phyloP scores from a whole-genome alignment of 176 grass and related monocot species.

The Carex parvula region DNA sequence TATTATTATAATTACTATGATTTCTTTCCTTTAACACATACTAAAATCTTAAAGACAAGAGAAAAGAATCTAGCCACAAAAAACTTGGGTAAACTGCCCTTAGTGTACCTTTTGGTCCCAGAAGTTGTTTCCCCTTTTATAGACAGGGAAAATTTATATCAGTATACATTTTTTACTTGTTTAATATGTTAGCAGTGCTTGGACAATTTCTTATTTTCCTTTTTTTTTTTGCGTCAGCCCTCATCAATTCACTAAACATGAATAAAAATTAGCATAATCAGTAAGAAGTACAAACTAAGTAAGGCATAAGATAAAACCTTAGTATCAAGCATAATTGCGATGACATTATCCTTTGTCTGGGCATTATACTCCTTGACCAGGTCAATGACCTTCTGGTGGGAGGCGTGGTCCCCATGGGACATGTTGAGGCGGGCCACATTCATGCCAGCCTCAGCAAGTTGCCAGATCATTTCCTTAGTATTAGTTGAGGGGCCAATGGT shows the following conservation, averaged over 20 bases:
- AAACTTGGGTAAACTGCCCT: neutral
- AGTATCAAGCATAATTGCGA: slow-evolving; percentile 95
- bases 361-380: slow-evolving; percentile 96
- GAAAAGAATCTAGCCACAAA: neutral
- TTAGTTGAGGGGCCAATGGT: slow-evolving; percentile 97
- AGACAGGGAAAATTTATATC: neutral
- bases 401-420: slow-evolving; percentile 88
- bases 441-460: slow-evolving; percentile 82
- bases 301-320: slow-evolving; percentile 50
- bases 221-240: neutral
- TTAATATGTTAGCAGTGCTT: neutral
- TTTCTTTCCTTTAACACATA: too few relatives aligned
- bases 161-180: neutral
- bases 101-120: neutral
- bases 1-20: too few relatives aligned
- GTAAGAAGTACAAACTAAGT: slow-evolving; percentile 22
- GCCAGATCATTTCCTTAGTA: slow-evolving; percentile 93
- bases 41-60: neutral
- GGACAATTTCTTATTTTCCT: too few relatives aligned
- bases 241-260: neutral
- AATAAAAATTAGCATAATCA: neutral
- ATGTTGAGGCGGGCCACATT: slow-evolving; percentile 93
- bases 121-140: neutral
- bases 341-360: slow-evolving; percentile 66
- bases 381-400: slow-evolving; percentile 92